A percentile compares a stretch with the other conserved stretches of the same genome.
phyloP scores from a whole-genome alignment of 164 flowering plant genomes.

The Tinospora cordifolia region DNA sequence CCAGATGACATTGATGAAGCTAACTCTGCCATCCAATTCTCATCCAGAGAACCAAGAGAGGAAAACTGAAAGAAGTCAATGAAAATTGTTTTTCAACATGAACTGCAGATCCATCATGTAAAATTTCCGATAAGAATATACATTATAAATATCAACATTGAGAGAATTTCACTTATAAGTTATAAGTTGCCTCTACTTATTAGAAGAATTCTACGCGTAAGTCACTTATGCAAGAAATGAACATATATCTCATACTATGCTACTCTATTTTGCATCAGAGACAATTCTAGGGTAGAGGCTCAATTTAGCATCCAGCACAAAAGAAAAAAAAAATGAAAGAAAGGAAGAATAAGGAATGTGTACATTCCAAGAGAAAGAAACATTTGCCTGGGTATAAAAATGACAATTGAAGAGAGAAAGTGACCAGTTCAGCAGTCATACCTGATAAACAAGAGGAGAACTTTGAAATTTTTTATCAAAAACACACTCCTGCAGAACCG shows the following conservation, averaged over 20 bases:
- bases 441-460: constrained; percentile 92
- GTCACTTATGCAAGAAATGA: background rate
- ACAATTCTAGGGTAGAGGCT: background rate
- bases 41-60: constrained; percentile 95
- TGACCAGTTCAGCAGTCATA: constrained; percentile 12
- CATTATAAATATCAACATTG: no score
- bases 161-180: no score
- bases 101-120: no score
- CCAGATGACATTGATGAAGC: constrained; percentile 87
- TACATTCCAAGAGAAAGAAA: background rate
- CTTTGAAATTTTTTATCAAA: constrained; percentile 67
- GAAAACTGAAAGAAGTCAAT: constrained; percentile 59
- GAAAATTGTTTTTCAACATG: constrained; percentile 3
- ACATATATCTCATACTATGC: background rate
- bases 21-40: constrained; percentile 97
- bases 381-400: background rate
- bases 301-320: background rate
- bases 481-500: constrained; percentile 58
- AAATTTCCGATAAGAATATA: no score
- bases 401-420: background rate
- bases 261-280: background rate
- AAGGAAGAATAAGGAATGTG: background rate
- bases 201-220: no score
- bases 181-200: no score
- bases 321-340: background rate